Evolutionary conservation across 108 stramenopile species (phyloP).

Genomic region (Pelagomonas calceolata): DNA sequence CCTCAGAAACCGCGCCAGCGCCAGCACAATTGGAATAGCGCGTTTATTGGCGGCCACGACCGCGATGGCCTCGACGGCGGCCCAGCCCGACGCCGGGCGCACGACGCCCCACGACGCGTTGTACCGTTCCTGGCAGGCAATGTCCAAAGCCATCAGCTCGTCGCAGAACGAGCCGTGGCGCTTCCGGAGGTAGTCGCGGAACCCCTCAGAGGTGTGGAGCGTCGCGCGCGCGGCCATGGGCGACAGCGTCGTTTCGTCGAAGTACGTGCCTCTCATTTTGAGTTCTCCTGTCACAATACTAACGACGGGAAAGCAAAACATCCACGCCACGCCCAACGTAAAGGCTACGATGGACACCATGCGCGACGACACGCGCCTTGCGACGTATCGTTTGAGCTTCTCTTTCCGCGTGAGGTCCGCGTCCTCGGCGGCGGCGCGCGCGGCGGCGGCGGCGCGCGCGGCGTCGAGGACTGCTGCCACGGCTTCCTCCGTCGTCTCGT

Average conservation of each 20-base stretch:
- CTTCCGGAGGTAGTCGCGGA: background rate
- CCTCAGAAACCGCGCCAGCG: background rate
- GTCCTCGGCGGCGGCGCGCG: too few species aligned
- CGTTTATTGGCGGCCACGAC: background rate
- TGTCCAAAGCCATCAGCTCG: background rate
- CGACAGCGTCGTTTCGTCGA: background rate
- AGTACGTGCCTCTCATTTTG: background rate
- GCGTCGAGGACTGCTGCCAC: too few species aligned
- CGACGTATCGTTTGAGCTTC: too few species aligned
- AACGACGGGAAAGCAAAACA: background rate
- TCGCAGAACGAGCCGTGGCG: background rate
- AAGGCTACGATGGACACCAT: too few species aligned
- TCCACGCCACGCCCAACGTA: background rate
- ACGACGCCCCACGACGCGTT: background rate
- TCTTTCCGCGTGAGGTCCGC: too few species aligned
- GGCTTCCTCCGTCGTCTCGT: too few species aligned
- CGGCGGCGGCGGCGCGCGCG: too few species aligned
- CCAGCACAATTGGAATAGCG: background rate
- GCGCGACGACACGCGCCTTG: too few species aligned
- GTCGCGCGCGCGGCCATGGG: background rate
- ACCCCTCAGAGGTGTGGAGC: background rate
- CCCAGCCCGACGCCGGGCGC: background rate
- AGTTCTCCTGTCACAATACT: background rate
- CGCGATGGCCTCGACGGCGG: background rate
- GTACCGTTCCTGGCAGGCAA: background rate